Evolutionary conservation across 2,329 filamentous ascomycete genomes (phyloP).

Genomic region (Mariannaea elegans): DNA sequence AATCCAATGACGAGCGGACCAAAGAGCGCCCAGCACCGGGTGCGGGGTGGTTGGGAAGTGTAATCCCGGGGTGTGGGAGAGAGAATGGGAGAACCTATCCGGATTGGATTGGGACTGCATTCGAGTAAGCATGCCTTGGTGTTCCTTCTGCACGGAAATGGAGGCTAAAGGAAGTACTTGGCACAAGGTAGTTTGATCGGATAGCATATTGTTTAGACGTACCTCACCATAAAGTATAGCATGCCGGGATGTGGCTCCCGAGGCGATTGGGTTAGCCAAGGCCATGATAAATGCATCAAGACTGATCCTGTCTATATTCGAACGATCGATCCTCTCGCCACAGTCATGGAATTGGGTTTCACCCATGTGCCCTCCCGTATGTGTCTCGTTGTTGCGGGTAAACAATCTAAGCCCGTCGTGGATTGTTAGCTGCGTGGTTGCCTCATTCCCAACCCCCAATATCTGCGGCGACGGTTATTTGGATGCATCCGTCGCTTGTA

Average conservation of each 20-base stretch:
- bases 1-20: conserved; percentile 32
- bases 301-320: conserved; percentile 1
- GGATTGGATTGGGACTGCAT: conserved; percentile 5
- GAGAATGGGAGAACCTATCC: neutral
- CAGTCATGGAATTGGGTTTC: conserved; percentile 2
- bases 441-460: conserved; percentile 6
- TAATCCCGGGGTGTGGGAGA: conserved; percentile 10
- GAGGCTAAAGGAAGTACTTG: neutral
- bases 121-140: conserved; percentile 8
- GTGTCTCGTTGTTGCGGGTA: neutral
- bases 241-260: conserved; percentile 13
- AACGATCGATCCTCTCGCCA: conserved; percentile 9
- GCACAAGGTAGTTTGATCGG: neutral
- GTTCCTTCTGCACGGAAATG: conserved; percentile 4
- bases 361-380: neutral
- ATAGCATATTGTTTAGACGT: neutral
- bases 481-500: neutral
- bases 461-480: neutral
- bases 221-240: neutral
- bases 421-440: neutral
- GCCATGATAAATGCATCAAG: too few relatives aligned
- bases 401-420: neutral
- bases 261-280: too few relatives aligned
- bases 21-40: neutral
- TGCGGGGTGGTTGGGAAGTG: neutral